phyloP scores from a whole-genome alignment of 2,329 filamentous ascomycete genomes.

The Cyclaneusma minus region DNA sequence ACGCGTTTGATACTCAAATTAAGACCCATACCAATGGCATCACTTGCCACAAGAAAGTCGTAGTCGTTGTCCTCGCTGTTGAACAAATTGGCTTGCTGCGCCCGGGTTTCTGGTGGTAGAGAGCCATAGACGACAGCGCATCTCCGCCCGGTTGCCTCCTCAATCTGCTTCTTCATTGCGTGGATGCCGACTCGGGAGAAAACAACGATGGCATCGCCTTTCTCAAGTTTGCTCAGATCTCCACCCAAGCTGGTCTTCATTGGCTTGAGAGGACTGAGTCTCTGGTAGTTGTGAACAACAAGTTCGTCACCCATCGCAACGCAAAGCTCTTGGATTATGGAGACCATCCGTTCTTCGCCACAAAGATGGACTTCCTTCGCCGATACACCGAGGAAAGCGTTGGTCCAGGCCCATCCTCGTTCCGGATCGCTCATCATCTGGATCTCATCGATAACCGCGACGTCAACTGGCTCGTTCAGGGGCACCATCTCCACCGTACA shows the following conservation, averaged over 20 bases:
- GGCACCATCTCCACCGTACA: constrained; percentile 91
- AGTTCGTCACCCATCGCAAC: constrained; percentile 69
- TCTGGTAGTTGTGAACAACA: constrained; percentile 67
- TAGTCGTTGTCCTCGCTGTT: constrained; percentile 94
- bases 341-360: constrained; percentile 71
- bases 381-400: constrained; percentile 72
- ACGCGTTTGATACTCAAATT: constrained; percentile 87
- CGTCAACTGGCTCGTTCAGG: constrained; percentile 38
- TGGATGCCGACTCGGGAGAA: constrained; percentile 79
- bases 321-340: constrained; percentile 63
- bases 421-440: constrained; percentile 80
- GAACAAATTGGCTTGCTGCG: constrained; percentile 81
- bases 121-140: constrained; percentile 90
- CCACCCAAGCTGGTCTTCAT: constrained; percentile 47
- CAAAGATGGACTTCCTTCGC: constrained; percentile 87
- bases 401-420: constrained; percentile 89
- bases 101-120: constrained; percentile 81
- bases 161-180: constrained; percentile 61
- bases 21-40: constrained; percentile 94
- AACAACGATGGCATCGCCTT: constrained; percentile 80
- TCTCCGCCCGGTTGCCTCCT: constrained; percentile 57
- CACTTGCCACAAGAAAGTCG: constrained; percentile 83
- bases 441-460: constrained; percentile 95
- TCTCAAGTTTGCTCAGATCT: constrained; percentile 52
- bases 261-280: constrained; percentile 62